A percentile compares a stretch with the other conserved stretches of the same genome.
Evolutionary conservation across 352 stramenopile genomes (phyloP).

Genomic region (Poterioochromonas sp.): DNA sequence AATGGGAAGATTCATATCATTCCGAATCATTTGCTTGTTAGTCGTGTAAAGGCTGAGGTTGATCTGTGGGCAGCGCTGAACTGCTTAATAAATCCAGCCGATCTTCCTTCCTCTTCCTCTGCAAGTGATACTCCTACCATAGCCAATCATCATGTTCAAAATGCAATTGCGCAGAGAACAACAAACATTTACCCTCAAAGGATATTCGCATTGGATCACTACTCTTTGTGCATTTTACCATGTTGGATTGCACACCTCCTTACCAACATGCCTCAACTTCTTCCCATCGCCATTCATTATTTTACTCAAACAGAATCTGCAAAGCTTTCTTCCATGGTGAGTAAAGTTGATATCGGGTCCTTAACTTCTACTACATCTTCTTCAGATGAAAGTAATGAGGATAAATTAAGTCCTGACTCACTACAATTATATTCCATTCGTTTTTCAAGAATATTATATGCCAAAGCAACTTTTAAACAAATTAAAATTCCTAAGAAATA

Average conservation of each 20-base stretch:
- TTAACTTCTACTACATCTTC: not conserved
- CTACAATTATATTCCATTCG: not conserved
- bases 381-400: not conserved
- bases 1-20: slow-evolving; percentile 13
- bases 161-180: not conserved
- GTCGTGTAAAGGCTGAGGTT: not conserved
- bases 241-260: not conserved
- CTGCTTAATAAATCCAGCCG: too few relatives aligned
- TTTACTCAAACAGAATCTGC: not conserved
- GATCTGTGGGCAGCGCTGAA: not conserved
- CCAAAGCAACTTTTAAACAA: not conserved
- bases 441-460: slow-evolving; percentile 8
- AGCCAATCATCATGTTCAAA: not conserved
- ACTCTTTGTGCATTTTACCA: not conserved
- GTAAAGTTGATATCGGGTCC: not conserved
- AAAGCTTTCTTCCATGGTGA: not conserved
- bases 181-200: not conserved
- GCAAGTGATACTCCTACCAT: too few relatives aligned
- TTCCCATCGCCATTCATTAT: not conserved
- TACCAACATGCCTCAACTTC: not conserved
- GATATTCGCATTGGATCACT: not conserved
- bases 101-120: not conserved
- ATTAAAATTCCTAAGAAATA: not conserved
- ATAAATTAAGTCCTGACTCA: not conserved
- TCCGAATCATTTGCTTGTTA: not conserved